Conservation (phyloP, 305 asterid genomes). For the Withania somnifera region DNA sequence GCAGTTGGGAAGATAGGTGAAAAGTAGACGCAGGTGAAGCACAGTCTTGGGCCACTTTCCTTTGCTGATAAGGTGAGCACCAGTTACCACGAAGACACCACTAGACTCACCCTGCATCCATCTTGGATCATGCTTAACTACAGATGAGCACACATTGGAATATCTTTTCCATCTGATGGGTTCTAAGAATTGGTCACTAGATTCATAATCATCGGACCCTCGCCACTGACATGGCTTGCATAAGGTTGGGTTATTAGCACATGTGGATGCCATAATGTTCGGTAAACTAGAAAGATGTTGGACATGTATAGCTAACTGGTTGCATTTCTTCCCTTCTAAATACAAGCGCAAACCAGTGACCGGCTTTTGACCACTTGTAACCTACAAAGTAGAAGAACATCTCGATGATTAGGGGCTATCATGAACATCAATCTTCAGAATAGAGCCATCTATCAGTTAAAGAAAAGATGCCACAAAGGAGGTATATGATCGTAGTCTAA, state of each 20-base stretch:
- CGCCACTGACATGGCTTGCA: constrained; percentile 58
- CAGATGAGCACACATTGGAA: constrained; percentile 68
- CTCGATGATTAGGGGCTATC: not conserved
- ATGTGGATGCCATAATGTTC: constrained; percentile 39
- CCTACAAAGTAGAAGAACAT: constrained; percentile 30
- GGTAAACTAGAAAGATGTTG: constrained; percentile 89
- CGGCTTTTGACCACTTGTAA: constrained; percentile 68
- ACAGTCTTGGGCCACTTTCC: constrained; percentile 84
- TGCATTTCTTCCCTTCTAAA: constrained; percentile 85
- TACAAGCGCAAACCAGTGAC: constrained; percentile 81
- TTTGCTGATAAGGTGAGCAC: constrained; percentile 80
- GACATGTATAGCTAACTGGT: constrained; percentile 74
- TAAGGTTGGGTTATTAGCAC: constrained; percentile 14
- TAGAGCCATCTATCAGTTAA: too few relatives aligned
- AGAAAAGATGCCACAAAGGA: too few relatives aligned
- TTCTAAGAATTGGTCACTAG: constrained; percentile 59
- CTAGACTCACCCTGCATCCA: constrained; percentile 45
- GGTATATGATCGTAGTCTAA: too few relatives aligned
- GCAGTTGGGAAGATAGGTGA: constrained; percentile 64
- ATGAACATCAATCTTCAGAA: not conserved
- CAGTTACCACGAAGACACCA: constrained; percentile 77
- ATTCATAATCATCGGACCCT: constrained; percentile 79
- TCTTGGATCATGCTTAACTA: constrained; percentile 60
- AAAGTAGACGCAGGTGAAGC: constrained; percentile 87
- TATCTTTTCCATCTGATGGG: constrained; percentile 76